These are phyloP conservation scores for Rhododendron griersonianum DNA, from an alignment of 148 eudicot genomes.

Conservation along the genomic window DNA sequence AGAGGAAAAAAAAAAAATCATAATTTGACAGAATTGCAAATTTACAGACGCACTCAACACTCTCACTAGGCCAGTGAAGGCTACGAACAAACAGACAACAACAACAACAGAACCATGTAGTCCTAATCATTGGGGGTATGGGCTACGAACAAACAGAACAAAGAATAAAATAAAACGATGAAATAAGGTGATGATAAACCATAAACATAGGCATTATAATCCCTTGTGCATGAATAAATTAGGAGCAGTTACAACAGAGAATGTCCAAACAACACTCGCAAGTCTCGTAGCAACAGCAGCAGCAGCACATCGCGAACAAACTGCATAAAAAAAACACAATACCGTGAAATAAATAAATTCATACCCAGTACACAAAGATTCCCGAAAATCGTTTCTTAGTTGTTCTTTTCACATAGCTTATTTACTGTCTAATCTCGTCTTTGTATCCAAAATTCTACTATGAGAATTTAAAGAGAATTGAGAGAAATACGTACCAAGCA, in stretches of 20 bases:
- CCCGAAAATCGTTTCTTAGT: too few relatives aligned
- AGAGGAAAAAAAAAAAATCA: background rate
- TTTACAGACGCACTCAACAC: background rate
- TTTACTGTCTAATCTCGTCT: background rate
- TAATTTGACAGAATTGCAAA: background rate
- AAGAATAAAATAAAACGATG: background rate
- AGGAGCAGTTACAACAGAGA: conserved; percentile 20
- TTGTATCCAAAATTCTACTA: background rate
- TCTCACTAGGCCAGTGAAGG: background rate
- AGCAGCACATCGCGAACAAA: conserved; percentile 27
- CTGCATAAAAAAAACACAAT: conserved; percentile 18
- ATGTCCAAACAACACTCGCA: conserved; percentile 36
- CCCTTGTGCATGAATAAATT: background rate
- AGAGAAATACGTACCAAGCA: conserved; percentile 40
- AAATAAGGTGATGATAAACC: background rate
- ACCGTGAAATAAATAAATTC: background rate
- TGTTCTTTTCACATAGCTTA: background rate
- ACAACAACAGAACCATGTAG: too few relatives aligned
- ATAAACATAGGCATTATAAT: background rate
- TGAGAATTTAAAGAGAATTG: background rate
- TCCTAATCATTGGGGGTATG: too few relatives aligned
- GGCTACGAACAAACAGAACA: background rate
- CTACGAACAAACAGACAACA: background rate
- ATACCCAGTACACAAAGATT: background rate
- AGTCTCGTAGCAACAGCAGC: conserved; percentile 35